A percentile compares a stretch with the other conserved stretches of the same genome.
Evolutionary conservation across 129 eudicot species (phyloP).

Genomic region (Deinandra increscens): DNA sequence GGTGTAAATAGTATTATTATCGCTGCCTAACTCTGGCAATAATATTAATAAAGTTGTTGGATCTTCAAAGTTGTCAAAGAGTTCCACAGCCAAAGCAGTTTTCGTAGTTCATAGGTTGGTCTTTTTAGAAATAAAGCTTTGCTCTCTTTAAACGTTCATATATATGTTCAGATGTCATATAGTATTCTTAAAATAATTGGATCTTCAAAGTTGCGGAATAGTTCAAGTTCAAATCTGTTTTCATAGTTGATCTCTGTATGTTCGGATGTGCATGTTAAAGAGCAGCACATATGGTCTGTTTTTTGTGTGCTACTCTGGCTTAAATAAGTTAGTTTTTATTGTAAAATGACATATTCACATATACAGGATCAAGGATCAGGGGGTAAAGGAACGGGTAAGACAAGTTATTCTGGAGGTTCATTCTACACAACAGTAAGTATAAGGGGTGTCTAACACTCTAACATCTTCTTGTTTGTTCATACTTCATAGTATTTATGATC

Average conservation of each 20-base stretch:
- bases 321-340: neutral
- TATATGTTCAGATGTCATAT: neutral
- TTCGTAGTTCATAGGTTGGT: neutral
- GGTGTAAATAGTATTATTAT: neutral
- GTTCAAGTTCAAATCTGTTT: neutral
- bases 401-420: slow-evolving; percentile 56
- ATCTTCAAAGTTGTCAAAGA: neutral
- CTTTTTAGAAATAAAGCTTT: neutral
- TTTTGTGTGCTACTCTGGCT: neutral
- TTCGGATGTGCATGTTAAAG: neutral
- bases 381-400: slow-evolving; percentile 43
- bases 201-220: neutral
- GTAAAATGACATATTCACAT: neutral
- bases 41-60: neutral
- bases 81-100: neutral
- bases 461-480: neutral
- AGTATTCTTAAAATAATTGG: too few species aligned
- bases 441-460: neutral
- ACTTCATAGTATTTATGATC: neutral
- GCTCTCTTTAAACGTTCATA: neutral
- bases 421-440: slow-evolving; percentile 50
- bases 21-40: neutral
- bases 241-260: slow-evolving; percentile 1
- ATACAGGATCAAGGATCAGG: slow-evolving; percentile 40
- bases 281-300: neutral